Percentiles rank a stretch among this genome's conserved stretches.
phyloP scores from a whole-genome alignment of 2,329 filamentous ascomycete genomes.

The Fusarium musae region DNA sequence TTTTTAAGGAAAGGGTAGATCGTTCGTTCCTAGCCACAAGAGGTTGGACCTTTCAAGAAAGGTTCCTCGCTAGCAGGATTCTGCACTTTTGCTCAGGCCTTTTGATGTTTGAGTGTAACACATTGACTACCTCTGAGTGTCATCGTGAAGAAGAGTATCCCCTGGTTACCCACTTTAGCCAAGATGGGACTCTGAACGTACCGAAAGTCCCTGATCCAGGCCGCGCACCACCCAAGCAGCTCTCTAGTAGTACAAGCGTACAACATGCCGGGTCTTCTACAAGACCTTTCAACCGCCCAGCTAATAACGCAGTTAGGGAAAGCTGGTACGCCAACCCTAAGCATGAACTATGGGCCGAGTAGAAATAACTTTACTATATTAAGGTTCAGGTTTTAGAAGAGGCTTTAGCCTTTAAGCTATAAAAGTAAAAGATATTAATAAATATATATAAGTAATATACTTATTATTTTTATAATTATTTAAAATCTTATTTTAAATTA shows the following conservation, averaged over 20 bases:
- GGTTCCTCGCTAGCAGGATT: not conserved
- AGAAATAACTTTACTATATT: rapidly evolving
- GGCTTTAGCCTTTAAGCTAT: too few relatives aligned
- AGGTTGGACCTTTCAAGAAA: not conserved
- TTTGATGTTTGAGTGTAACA: not conserved
- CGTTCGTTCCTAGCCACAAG: not conserved
- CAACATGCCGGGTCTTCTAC: rapidly evolving
- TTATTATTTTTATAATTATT: too few relatives aligned
- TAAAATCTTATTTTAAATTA: too few relatives aligned
- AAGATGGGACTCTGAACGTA: rapidly evolving
- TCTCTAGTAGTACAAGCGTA: not conserved
- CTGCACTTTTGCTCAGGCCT: not conserved
- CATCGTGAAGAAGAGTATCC: not conserved
- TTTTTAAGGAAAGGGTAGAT: rapidly evolving
- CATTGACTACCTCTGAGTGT: not conserved
- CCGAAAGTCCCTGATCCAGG: not conserved
- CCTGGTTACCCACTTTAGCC: rapidly evolving
- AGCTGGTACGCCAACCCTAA: rapidly evolving
- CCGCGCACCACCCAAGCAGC: not conserved
- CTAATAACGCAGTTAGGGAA: rapidly evolving
- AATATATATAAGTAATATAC: too few relatives aligned
- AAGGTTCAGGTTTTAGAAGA: too few relatives aligned
- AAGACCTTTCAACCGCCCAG: rapidly evolving
- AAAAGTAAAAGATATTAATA: too few relatives aligned
- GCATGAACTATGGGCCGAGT: rapidly evolving